Conservation (phyloP, 129 eudicot genomes). For the Chrysanthemum seticuspe region DNA sequence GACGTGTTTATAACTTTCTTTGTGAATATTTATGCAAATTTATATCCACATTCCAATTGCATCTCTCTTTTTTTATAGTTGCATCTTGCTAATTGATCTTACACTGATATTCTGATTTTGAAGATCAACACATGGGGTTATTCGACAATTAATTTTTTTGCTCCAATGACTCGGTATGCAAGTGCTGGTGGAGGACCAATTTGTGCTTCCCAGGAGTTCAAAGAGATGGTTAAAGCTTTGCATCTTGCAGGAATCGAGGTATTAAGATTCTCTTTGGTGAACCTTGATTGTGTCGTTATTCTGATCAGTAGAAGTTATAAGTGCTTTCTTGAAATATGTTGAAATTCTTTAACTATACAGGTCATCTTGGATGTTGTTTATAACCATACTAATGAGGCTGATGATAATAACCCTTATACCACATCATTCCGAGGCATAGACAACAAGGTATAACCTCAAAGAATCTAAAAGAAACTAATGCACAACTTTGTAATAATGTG, state of each 20-base stretch:
- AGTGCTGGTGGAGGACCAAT: constrained; percentile 93
- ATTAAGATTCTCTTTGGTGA: constrained; percentile 8
- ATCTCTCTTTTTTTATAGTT: constrained; percentile 8
- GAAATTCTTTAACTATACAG: constrained; percentile 35
- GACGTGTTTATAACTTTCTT: neutral
- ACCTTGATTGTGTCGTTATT: constrained; percentile 12
- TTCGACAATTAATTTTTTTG: constrained; percentile 96
- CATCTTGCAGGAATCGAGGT: constrained; percentile 97
- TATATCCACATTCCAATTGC: neutral
- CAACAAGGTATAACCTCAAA: constrained; percentile 63
- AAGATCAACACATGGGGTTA: constrained; percentile 99
- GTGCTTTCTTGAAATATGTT: constrained; percentile 1
- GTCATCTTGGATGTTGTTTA: constrained; percentile 97
- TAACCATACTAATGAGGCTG: constrained; percentile 98
- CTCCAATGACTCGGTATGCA: constrained; percentile 99
- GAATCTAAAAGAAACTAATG: neutral
- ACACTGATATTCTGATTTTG: constrained; percentile 24
- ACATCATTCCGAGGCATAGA: constrained; percentile 99
- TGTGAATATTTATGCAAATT: neutral
- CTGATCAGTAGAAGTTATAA: neutral
- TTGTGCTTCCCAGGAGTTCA: constrained; percentile 79
- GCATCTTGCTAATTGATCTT: constrained; percentile 15
- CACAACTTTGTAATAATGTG: neutral
- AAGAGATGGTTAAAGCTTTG: constrained; percentile 93
- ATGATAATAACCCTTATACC: constrained; percentile 79